Percentiles rank a stretch among this genome's conserved stretches.
These are phyloP conservation scores for Pugionium dolabratum DNA, from an alignment of 345 rosid species.

Conservation along the genomic window DNA sequence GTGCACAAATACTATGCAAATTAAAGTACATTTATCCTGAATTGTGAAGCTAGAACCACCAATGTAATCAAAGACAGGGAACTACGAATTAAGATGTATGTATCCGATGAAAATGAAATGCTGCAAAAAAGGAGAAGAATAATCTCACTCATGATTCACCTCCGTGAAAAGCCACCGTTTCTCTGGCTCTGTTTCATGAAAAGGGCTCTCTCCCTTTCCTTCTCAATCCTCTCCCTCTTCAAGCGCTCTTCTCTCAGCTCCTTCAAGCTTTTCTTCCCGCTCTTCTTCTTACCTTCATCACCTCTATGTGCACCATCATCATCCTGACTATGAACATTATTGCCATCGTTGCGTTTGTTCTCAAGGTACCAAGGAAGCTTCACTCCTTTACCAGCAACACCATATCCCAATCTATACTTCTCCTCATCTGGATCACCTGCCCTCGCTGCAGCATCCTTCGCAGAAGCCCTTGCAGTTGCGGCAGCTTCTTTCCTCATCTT, in stretches of 20 bases:
- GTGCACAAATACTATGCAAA: background rate
- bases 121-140: too few relatives aligned
- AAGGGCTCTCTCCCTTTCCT: slow-evolving; percentile 65
- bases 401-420: slow-evolving; percentile 82
- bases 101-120: too few relatives aligned
- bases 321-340: slow-evolving; percentile 23
- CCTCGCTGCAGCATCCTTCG: slow-evolving; percentile 40
- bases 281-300: slow-evolving; percentile 52
- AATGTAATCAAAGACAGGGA: slow-evolving; percentile 6
- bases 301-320: slow-evolving; percentile 37
- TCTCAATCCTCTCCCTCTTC: slow-evolving; percentile 76
- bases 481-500: slow-evolving; percentile 82
- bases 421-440: slow-evolving; percentile 85
- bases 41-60: too few relatives aligned
- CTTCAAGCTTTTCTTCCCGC: slow-evolving; percentile 64
- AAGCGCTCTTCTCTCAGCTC: slow-evolving; percentile 79
- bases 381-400: slow-evolving; percentile 91
- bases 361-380: slow-evolving; percentile 92
- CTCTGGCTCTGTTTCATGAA: slow-evolving; percentile 51
- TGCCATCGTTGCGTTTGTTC: slow-evolving; percentile 42
- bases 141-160: too few relatives aligned
- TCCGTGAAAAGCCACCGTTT: slow-evolving; percentile 51
- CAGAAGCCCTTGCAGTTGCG: slow-evolving; percentile 46
- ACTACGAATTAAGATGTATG: too few relatives aligned
- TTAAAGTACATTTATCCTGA: too few relatives aligned